Percentiles rank a stretch among this genome's conserved stretches.
Conservation (phyloP, 257 asterid species). For the Rehmannia glutinosa region DNA sequence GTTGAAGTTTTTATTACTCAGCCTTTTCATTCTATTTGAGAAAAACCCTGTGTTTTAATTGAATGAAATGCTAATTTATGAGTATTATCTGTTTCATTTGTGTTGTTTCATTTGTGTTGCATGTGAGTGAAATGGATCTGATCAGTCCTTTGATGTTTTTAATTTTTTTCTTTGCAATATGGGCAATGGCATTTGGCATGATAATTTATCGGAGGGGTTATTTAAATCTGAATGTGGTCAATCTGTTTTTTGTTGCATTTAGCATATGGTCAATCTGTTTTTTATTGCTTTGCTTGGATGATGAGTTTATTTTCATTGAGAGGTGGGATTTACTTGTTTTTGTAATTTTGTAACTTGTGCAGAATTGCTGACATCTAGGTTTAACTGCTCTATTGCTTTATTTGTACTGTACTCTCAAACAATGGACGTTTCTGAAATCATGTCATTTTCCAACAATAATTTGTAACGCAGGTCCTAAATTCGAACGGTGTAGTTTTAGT, state of each 20-base stretch:
- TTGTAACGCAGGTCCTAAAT: conserved; percentile 65
- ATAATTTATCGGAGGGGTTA: not conserved
- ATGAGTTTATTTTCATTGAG: not conserved
- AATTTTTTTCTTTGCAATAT: not conserved
- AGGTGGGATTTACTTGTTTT: not conserved
- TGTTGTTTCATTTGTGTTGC: not conserved
- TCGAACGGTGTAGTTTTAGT: conserved; percentile 83
- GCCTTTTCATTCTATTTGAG: not conserved
- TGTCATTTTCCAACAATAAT: too few relatives aligned
- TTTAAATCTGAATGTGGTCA: conserved; percentile 1
- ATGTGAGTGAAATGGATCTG: conserved; percentile 11
- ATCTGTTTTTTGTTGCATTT: not conserved
- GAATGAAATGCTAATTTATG: not conserved
- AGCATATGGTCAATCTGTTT: too few relatives aligned
- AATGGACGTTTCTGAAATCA: conserved; percentile 5
- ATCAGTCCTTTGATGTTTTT: not conserved
- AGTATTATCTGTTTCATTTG: not conserved
- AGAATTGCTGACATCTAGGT: not conserved
- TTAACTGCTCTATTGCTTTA: not conserved
- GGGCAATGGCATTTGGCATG: not conserved
- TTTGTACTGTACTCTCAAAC: not conserved
- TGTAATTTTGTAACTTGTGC: not conserved
- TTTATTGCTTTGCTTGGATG: conserved; percentile 7
- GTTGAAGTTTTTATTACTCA: not conserved
- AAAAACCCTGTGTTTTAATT: not conserved